Evolutionary conservation across 2,329 filamentous ascomycete genomes (phyloP).

Genomic region (Nigrospora oryzae): DNA sequence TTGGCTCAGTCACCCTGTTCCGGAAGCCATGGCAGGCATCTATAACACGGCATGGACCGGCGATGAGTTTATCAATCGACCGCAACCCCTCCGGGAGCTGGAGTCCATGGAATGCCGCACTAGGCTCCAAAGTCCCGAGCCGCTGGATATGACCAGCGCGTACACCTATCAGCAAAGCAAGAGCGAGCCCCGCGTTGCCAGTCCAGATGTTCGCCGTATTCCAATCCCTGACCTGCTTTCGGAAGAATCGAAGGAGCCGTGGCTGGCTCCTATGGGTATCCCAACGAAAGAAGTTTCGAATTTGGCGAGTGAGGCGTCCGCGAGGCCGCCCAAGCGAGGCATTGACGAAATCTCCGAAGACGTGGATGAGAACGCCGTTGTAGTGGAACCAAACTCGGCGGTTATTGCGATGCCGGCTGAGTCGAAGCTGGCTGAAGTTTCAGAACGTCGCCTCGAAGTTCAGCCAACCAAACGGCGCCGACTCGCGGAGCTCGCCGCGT

Average conservation of each 20-base stretch:
- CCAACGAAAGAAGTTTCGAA: background rate
- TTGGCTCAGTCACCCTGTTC: too few species aligned
- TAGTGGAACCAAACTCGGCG: background rate
- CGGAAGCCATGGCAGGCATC: too few species aligned
- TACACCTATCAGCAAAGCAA: constrained; percentile 21
- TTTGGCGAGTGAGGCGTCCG: background rate
- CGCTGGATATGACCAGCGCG: constrained; percentile 22
- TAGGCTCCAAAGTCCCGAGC: constrained; percentile 10
- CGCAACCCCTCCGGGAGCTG: background rate
- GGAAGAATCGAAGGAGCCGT: constrained; percentile 11
- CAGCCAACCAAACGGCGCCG: constrained; percentile 20
- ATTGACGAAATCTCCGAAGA: constrained; percentile 15
- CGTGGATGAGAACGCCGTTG: background rate
- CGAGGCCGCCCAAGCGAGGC: constrained; percentile 11
- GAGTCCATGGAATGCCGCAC: background rate
- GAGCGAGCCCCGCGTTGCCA: constrained; percentile 6
- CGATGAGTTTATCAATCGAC: constrained; percentile 22
- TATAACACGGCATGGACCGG: constrained; percentile 11
- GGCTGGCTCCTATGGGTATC: background rate
- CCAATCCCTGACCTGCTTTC: constrained; percentile 18
- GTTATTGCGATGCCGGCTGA: too few species aligned
- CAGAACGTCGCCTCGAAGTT: constrained; percentile 1
- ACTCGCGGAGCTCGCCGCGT: constrained; percentile 19
- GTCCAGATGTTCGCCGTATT: constrained; percentile 11
- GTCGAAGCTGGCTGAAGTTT: background rate